Evolutionary conservation across 2,329 filamentous ascomycete species (phyloP).

Genomic region (Diplocarpon mali): DNA sequence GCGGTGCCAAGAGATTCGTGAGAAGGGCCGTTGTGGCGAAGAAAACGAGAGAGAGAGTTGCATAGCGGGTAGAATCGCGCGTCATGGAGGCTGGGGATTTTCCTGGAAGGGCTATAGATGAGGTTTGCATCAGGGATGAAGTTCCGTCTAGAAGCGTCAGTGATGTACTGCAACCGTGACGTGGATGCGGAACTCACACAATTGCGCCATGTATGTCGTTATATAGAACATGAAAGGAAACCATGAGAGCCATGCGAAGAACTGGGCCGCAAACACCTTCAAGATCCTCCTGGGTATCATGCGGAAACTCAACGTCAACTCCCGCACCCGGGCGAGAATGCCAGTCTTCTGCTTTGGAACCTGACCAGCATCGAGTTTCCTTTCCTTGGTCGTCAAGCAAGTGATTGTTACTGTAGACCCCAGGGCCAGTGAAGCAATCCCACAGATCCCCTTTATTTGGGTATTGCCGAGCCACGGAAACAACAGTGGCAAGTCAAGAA

Average conservation of each 20-base stretch:
- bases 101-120: background rate
- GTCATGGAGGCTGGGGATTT: background rate
- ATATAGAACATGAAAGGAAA: conserved; percentile 29
- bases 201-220: conserved; percentile 16
- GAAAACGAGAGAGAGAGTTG: background rate
- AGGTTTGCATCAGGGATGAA: background rate
- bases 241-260: conserved; percentile 28
- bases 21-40: background rate
- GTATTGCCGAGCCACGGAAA: conserved; percentile 10
- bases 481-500: conserved; percentile 13
- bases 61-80: background rate
- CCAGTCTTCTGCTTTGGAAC: background rate
- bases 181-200: background rate
- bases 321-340: background rate
- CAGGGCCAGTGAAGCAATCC: conserved; percentile 14
- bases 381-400: conserved; percentile 7
- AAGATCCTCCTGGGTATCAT: conserved; percentile 3
- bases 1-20: background rate
- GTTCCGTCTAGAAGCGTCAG: background rate
- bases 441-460: conserved; percentile 20
- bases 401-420: conserved; percentile 8
- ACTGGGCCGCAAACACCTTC: conserved; percentile 22
- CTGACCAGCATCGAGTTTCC: background rate
- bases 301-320: background rate
- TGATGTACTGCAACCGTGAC: background rate